Conservation (phyloP, 768 basidiomycete genomes). For the Mycena filopes region DNA sequence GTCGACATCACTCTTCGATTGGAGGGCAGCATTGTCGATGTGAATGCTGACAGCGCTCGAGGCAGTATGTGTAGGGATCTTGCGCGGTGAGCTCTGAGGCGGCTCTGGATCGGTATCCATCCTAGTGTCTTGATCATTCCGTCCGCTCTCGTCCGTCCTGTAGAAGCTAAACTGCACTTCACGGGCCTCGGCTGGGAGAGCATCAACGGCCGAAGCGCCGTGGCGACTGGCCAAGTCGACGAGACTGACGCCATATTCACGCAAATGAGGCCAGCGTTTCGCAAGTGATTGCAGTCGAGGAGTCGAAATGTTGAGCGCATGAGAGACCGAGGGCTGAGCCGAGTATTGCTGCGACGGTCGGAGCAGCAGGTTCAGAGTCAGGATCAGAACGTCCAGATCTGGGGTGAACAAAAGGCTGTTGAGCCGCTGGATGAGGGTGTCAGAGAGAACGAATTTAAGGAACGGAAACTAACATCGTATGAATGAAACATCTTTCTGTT, state of each 20-base stretch:
- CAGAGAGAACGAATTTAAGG: slow-evolving; percentile 24
- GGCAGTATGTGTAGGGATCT: slow-evolving; percentile 46
- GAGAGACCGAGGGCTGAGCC: slow-evolving; percentile 84
- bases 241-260: slow-evolving; percentile 83
- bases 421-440: slow-evolving; percentile 69
- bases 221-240: slow-evolving; percentile 74
- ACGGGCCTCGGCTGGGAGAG: slow-evolving; percentile 76
- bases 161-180: slow-evolving; percentile 89
- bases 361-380: slow-evolving; percentile 85
- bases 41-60: slow-evolving; percentile 70
- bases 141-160: slow-evolving; percentile 57
- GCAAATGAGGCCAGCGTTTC: slow-evolving; percentile 84
- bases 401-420: slow-evolving; percentile 89
- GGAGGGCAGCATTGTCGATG: slow-evolving; percentile 69
- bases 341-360: slow-evolving; percentile 97
- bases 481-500: slow-evolving; percentile 96
- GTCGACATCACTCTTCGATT: slow-evolving; percentile 74
- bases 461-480: slow-evolving; percentile 84
- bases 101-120: slow-evolving; percentile 59
- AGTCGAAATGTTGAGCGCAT: slow-evolving; percentile 83
- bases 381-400: slow-evolving; percentile 88
- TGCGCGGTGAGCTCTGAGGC: slow-evolving; percentile 59
- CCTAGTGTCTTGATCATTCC: slow-evolving; percentile 57
- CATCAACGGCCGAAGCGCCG: slow-evolving; percentile 62
- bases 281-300: slow-evolving; percentile 85